Conservation (phyloP, 805 yeast genomes). For the Monosporozyma unispora region DNA sequence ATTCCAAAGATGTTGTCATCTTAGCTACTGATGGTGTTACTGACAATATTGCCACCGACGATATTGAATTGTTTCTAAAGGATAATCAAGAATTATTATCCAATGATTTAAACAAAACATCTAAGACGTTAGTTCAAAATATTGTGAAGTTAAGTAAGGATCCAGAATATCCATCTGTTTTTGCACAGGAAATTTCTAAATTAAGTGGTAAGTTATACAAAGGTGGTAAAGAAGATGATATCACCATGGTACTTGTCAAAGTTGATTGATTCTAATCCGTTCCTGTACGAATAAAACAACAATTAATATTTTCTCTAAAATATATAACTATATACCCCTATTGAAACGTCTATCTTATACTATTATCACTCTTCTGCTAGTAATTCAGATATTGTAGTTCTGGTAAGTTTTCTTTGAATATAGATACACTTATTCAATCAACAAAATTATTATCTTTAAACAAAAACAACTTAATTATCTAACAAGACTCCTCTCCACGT, state of each 20-base stretch:
- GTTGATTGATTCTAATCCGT: slow-evolving; percentile 32
- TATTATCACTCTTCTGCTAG: neutral
- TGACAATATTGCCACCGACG: slow-evolving; percentile 70
- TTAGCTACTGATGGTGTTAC: slow-evolving; percentile 92
- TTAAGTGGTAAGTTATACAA: slow-evolving; percentile 34
- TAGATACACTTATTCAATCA: no score
- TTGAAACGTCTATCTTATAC: neutral
- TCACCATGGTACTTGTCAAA: slow-evolving; percentile 69
- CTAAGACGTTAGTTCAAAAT: slow-evolving; percentile 50
- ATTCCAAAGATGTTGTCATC: slow-evolving; percentile 65
- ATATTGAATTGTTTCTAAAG: slow-evolving; percentile 57
- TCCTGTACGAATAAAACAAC: neutral
- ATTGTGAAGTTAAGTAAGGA: slow-evolving; percentile 67
- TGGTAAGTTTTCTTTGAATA: no score
- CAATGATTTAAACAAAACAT: slow-evolving; percentile 36
- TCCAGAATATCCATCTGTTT: slow-evolving; percentile 69
- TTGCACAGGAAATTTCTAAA: slow-evolving; percentile 51
- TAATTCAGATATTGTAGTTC: no score
- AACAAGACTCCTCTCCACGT: no score
- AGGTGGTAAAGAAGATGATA: slow-evolving; percentile 96
- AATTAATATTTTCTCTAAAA: neutral
- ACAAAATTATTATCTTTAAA: no score
- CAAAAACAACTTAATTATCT: no score
- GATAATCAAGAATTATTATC: slow-evolving; percentile 33
- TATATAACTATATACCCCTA: neutral